Conservation (phyloP, 2,329 filamentous ascomycete species). For the Rugonectria rugulosa region DNA sequence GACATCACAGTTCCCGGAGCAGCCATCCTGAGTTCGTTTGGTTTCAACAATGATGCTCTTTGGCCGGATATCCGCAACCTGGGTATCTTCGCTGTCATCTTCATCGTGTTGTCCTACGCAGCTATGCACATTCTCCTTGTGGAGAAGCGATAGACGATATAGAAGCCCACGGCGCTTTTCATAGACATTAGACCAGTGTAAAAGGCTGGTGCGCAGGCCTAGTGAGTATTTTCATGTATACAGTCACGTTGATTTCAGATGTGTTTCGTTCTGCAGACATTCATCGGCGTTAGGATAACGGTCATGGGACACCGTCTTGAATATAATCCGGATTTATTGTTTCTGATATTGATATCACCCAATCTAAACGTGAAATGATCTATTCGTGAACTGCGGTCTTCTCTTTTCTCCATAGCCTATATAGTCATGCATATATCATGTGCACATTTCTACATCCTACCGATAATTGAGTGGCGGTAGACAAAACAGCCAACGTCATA, state of each 20-base stretch:
- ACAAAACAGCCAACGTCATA: too few species aligned
- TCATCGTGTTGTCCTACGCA: constrained; percentile 85
- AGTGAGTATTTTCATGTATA: not conserved
- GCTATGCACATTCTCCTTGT: constrained; percentile 95
- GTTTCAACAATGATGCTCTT: constrained; percentile 86
- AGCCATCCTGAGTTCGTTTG: constrained; percentile 92
- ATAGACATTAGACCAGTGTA: constrained; percentile 10
- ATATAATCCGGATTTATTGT: not conserved
- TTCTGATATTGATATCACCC: not conserved
- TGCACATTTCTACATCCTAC: constrained; percentile 23
- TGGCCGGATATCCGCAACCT: constrained; percentile 87
- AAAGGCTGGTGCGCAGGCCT: constrained; percentile 1
- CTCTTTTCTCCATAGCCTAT: too few species aligned
- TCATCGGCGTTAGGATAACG: not conserved
- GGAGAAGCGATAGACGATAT: constrained; percentile 68
- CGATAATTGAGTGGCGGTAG: too few species aligned
- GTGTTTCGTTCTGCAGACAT: constrained; percentile 3
- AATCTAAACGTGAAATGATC: too few species aligned
- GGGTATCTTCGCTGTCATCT: constrained; percentile 80
- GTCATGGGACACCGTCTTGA: not conserved
- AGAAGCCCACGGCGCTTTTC: not conserved
- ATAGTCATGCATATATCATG: constrained; percentile 8
- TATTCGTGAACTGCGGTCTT: too few species aligned
- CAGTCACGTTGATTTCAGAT: constrained; percentile 1
- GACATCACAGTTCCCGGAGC: constrained; percentile 96